A percentile compares a stretch with the other conserved stretches of the same genome.
Evolutionary conservation across 768 basidiomycete species (phyloP).

Genomic region (Candolleomyces efflorescens): DNA sequence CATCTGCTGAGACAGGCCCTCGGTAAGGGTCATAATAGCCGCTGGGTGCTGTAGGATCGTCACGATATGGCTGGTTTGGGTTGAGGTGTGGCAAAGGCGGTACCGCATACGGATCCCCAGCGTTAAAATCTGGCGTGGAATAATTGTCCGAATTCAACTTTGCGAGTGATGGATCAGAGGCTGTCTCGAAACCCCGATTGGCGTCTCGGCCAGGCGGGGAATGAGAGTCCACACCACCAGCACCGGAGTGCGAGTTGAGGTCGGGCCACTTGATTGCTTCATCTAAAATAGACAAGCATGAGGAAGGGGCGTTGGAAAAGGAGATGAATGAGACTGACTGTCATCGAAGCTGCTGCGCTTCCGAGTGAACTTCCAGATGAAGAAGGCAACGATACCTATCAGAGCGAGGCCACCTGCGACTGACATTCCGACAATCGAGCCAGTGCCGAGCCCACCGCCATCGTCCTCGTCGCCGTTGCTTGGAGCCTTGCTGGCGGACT

Average conservation of each 20-base stretch:
- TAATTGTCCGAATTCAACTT: slow-evolving; percentile 46
- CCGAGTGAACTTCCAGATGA: slow-evolving; percentile 83
- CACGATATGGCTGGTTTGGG: slow-evolving; percentile 71
- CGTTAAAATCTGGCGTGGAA: slow-evolving; percentile 46
- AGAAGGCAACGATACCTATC: slow-evolving; percentile 67
- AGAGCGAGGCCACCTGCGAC: slow-evolving; percentile 78
- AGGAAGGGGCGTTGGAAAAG: slow-evolving; percentile 6
- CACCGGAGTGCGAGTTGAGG: slow-evolving; percentile 60
- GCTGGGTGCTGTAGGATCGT: slow-evolving; percentile 51
- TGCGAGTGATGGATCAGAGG: slow-evolving; percentile 52
- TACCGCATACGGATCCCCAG: slow-evolving; percentile 74
- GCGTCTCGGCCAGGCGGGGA: slow-evolving; percentile 68
- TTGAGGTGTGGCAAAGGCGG: slow-evolving; percentile 80
- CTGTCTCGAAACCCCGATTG: slow-evolving; percentile 60
- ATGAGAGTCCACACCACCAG: slow-evolving; percentile 39
- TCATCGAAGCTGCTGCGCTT: slow-evolving; percentile 82
- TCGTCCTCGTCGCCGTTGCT: slow-evolving; percentile 12
- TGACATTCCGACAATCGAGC: slow-evolving; percentile 75
- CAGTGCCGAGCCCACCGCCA: slow-evolving; percentile 53
- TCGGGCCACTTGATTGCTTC: slow-evolving; percentile 94
- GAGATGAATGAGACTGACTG: slow-evolving; percentile 44
- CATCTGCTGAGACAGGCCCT: slow-evolving; percentile 65
- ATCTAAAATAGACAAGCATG: slow-evolving; percentile 31
- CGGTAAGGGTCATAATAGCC: slow-evolving; percentile 79
- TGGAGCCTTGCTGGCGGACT: slow-evolving; percentile 20